These are phyloP conservation scores for Leccinum angustisporum DNA, from an alignment of 1,284 basidiomycete genomes.

Conservation along the genomic window DNA sequence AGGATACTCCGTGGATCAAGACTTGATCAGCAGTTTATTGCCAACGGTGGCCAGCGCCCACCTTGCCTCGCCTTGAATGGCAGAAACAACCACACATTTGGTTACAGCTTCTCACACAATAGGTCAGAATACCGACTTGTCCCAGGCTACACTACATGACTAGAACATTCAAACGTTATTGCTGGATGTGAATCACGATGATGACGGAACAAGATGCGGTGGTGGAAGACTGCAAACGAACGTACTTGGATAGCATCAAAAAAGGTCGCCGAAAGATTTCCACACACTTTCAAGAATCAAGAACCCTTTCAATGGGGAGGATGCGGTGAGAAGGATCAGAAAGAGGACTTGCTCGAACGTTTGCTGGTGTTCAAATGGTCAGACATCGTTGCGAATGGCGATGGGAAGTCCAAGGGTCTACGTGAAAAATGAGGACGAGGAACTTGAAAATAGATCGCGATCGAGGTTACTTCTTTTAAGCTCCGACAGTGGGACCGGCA, in stretches of 20 bases:
- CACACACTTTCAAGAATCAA: conserved; percentile 36
- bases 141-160: conserved; percentile 31
- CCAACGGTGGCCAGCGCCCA: conserved; percentile 12
- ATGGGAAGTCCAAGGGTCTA: conserved; percentile 13
- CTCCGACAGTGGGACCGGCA: conserved; percentile 35
- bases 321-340: conserved; percentile 8
- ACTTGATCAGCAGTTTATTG: neutral
- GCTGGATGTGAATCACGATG: conserved; percentile 19
- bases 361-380: conserved; percentile 89
- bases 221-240: conserved; percentile 9
- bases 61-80: neutral
- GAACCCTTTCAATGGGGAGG: conserved; percentile 41
- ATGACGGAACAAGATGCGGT: conserved; percentile 4
- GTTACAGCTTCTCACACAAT: conserved; percentile 11
- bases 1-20: neutral
- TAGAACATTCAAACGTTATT: conserved; percentile 29
- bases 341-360: conserved; percentile 75
- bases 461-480: conserved; percentile 34
- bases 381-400: conserved; percentile 59
- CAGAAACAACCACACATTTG: neutral
- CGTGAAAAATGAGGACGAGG: conserved; percentile 13
- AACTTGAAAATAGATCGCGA: conserved; percentile 30
- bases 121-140: conserved; percentile 3
- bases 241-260: neutral
- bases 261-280: neutral